phyloP scores from a whole-genome alignment of 352 stramenopile species.

The Phytophthora cajani region DNA sequence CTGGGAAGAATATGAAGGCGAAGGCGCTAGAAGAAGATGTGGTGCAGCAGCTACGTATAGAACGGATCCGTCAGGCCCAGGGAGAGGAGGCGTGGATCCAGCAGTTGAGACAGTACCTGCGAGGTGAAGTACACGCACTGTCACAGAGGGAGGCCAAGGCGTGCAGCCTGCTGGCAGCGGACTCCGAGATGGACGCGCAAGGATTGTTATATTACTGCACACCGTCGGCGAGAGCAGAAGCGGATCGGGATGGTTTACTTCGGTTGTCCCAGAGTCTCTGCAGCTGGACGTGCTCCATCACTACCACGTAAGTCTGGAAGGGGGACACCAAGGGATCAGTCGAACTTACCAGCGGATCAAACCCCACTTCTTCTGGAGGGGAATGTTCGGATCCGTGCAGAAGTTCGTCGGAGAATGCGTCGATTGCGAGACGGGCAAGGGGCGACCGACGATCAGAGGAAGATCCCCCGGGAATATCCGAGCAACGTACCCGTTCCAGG shows the following conservation, averaged over 20 bases:
- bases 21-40: neutral
- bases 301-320: constrained; percentile 3
- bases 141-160: neutral
- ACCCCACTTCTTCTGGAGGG: neutral
- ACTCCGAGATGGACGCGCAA: too few relatives aligned
- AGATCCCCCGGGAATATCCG: too few relatives aligned
- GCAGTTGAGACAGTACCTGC: neutral
- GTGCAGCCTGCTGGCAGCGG: neutral
- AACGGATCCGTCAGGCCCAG: neutral
- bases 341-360: neutral
- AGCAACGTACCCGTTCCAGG: too few relatives aligned
- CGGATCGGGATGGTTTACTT: neutral
- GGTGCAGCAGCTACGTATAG: neutral
- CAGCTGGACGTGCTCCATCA: constrained; percentile 8
- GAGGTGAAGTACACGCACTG: neutral
- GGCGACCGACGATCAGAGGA: too few relatives aligned
- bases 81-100: constrained; percentile 9
- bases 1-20: neutral
- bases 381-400: neutral
- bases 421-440: constrained; percentile 5
- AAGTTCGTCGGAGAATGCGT: neutral
- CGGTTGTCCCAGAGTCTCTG: neutral
- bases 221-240: neutral
- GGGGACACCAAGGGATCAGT: constrained; percentile 3
- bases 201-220: constrained; percentile 1